Base-by-base conservation (phyloP, 305 asterid genomes). In the Rubia tinctorum region DNA sequence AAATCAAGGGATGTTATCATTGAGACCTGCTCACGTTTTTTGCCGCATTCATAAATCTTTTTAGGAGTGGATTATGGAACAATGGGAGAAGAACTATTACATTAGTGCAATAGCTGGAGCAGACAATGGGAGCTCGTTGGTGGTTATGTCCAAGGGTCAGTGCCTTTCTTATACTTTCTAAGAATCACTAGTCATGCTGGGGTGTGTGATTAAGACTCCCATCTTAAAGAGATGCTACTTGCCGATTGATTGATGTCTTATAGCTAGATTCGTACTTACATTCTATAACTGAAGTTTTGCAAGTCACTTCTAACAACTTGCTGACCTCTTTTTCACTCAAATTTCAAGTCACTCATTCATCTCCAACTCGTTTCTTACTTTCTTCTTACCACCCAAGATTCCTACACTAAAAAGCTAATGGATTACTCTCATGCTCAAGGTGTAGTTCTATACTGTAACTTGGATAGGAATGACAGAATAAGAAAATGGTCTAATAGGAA, bases 61-160 rank as follows among this genome's bases (percentile, higher is more conserved):
- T 40, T 72, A 90, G 97, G 98, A 90, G 71, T 92, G 94, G 96
- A 92, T 92, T 72, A 83, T 83, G 92, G 90, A 86, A 63, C 88
- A 89, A 55, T 92, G 97, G 98, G 94, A 88, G 51, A 84, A 83
- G 83, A 84, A 83, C 71, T 90, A 70, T 81, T 89, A 90, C 81
- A 85, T 90, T 80, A 92, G 84, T 81, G 90, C 97, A 18, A 76
- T 90, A 77, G 93, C 96, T 7, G 98, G 97, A 55, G 86, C 96
- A 67, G 8, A 75, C 68, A 88, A 88, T 51, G 98, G 97, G 53
- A 78, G 90, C 76, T 85, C 97, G 51, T 81, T 92, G 79, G 91
- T 90, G 13, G 91, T 90, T 65, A 90, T 92, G 98, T 92, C 96
- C 2, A 88, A 81, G 82, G 98, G 98, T 88, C 59, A 81, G 78